Conservation (phyloP, 2,329 filamentous ascomycete genomes). For the Fusarium pilosicola region DNA sequence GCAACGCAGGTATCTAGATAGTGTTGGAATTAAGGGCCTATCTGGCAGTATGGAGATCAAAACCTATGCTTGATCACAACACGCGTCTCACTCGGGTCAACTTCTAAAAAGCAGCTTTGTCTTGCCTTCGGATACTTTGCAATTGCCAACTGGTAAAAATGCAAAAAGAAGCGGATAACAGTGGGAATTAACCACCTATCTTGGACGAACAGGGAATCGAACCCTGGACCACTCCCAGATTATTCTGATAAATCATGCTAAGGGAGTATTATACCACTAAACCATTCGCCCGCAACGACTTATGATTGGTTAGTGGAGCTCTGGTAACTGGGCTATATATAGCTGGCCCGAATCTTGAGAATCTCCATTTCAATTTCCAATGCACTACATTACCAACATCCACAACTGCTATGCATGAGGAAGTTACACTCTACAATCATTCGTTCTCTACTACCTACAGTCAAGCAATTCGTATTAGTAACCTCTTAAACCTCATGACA, state of each 20-base stretch:
- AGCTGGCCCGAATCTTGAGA: no score
- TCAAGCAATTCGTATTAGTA: accelerated
- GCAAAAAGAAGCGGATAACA: slow-evolving; percentile 10
- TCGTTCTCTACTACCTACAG: accelerated
- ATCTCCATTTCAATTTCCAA: no score
- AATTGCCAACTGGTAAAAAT: not conserved
- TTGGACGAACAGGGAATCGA: slow-evolving; percentile 30
- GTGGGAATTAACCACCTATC: slow-evolving; percentile 3
- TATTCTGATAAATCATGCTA: slow-evolving; percentile 4
- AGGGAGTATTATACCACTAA: slow-evolving; percentile 28
- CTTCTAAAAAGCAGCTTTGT: accelerated
- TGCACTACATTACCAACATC: accelerated
- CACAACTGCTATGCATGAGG: no score
- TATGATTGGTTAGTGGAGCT: not conserved
- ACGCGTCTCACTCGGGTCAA: accelerated
- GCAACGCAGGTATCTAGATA: not conserved
- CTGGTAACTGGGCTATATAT: accelerated
- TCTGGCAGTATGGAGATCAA: not conserved
- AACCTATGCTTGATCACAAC: accelerated
- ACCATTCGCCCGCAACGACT: slow-evolving; percentile 12
- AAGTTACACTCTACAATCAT: not conserved
- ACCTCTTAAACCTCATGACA: accelerated
- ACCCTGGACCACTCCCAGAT: slow-evolving; percentile 28
- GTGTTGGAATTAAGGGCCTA: not conserved
- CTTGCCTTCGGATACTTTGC: accelerated